Percentiles rank a stretch among this genome's conserved stretches.
Evolutionary conservation across 169 alveolate species (phyloP).

Genomic region (Cryptosporidium ubiquitum): DNA sequence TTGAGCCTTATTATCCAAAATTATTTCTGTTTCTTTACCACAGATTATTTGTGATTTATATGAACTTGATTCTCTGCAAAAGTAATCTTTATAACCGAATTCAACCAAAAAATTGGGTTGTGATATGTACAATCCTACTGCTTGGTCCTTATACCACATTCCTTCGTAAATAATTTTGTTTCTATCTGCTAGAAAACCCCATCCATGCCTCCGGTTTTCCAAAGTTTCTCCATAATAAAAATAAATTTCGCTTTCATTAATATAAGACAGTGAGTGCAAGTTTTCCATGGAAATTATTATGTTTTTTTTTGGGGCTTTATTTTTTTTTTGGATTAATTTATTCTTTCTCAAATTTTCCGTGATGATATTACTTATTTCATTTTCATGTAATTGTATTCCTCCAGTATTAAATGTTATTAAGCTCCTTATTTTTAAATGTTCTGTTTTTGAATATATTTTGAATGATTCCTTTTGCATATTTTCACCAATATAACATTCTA

Average conservation of each 20-base stretch:
- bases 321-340: neutral
- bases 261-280: neutral
- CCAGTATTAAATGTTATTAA: slow-evolving; percentile 37
- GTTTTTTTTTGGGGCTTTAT: neutral
- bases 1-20: neutral
- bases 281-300: slow-evolving; percentile 10
- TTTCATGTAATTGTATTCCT: neutral
- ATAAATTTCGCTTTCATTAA: slow-evolving; percentile 8
- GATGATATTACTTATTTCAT: neutral
- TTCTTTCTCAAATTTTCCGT: neutral
- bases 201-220: slow-evolving; percentile 78
- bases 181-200: slow-evolving; percentile 79
- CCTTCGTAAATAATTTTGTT: slow-evolving; percentile 79
- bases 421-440: slow-evolving; percentile 1
- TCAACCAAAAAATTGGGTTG: slow-evolving; percentile 75
- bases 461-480: neutral
- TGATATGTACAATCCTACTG: slow-evolving; percentile 76
- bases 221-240: slow-evolving; percentile 78
- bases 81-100: slow-evolving; percentile 76
- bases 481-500: neutral
- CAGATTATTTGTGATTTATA: slow-evolving; percentile 4
- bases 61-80: slow-evolving; percentile 46
- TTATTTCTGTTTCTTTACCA: slow-evolving; percentile 44
- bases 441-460: neutral
- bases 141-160: slow-evolving; percentile 78